phyloP scores from a whole-genome alignment of 345 rosid genomes.

The Psidium friedrichsthalianum region DNA sequence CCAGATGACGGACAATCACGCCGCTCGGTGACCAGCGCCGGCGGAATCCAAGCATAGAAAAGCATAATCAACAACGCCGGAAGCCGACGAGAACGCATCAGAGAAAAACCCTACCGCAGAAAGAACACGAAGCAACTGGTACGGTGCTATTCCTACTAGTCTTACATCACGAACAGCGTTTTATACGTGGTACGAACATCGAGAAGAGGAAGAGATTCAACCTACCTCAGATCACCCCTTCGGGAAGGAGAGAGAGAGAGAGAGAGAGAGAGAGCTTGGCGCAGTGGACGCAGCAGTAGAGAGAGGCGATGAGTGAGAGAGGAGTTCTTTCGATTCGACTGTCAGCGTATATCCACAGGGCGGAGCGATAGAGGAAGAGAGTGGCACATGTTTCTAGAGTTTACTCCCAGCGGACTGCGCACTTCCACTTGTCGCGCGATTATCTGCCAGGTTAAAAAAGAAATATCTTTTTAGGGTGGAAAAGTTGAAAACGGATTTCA shows the following conservation, averaged over 20 bases:
- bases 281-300: background rate
- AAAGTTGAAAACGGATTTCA: background rate
- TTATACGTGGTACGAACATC: background rate
- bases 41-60: background rate
- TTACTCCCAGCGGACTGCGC: background rate
- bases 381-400: background rate
- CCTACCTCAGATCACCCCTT: conserved; percentile 45
- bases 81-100: too few species aligned
- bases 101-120: too few species aligned
- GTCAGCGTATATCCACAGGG: background rate
- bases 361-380: too few species aligned
- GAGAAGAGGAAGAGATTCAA: background rate
- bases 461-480: background rate
- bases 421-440: background rate
- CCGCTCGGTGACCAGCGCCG: background rate
- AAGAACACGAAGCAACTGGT: background rate
- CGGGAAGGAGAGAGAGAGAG: background rate
- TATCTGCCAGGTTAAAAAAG: background rate
- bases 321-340: fast-evolving
- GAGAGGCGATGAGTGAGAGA: background rate
- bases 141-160: background rate
- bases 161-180: background rate
- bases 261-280: background rate
- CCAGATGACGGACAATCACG: background rate
- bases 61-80: too few species aligned